phyloP scores from a whole-genome alignment of 345 rosid genomes.

The Ceriops tagal region DNA sequence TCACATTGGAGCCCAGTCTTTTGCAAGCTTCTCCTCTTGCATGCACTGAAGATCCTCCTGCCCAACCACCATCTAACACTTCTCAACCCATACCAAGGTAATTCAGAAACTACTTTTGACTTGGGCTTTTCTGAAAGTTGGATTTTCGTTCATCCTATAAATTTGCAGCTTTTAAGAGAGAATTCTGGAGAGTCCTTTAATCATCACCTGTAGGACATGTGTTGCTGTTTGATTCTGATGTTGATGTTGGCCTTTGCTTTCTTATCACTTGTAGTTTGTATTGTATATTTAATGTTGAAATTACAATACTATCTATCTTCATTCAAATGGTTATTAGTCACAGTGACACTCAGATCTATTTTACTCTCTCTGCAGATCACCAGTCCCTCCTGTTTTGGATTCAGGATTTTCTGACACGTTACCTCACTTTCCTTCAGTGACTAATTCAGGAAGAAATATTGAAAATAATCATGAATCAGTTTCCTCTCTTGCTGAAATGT shows the following conservation, averaged over 20 bases:
- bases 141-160: background rate
- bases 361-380: slow-evolving; percentile 44
- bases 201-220: no score
- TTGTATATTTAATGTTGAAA: background rate
- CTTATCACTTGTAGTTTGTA: no score
- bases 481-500: slow-evolving; percentile 38
- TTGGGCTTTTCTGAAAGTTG: background rate
- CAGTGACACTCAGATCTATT: background rate
- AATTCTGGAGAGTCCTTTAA: no score
- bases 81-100: slow-evolving; percentile 48
- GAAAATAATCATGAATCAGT: slow-evolving; percentile 43
- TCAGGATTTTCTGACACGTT: slow-evolving; percentile 33
- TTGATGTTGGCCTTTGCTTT: no score
- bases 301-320: background rate
- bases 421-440: slow-evolving; percentile 32
- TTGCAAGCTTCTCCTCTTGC: slow-evolving; percentile 34
- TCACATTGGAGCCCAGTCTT: slow-evolving; percentile 67
- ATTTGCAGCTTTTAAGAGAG: background rate
- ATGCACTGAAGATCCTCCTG: slow-evolving; percentile 43
- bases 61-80: slow-evolving; percentile 30
- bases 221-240: no score
- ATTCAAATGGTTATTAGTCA: background rate
- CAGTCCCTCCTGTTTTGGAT: slow-evolving; percentile 36
- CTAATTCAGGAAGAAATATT: slow-evolving; percentile 23
- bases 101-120: slow-evolving; percentile 14